Conservation (phyloP, 2,329 filamentous ascomycete species). For the Aaosphaeria arxii region DNA sequence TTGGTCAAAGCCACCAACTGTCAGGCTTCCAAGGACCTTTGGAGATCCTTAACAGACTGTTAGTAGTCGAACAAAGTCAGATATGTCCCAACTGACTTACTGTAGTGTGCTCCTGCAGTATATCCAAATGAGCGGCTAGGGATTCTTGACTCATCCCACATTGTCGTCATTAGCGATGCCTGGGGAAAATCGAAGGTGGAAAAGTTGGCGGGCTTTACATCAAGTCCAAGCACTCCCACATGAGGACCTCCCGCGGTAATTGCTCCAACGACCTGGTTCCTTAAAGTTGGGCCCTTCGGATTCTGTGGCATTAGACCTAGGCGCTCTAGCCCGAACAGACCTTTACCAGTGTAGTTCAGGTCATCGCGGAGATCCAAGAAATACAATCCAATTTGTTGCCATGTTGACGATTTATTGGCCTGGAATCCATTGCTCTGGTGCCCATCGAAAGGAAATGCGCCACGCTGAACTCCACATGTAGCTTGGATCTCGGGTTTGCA, state of each 20-base stretch:
- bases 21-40: slow-evolving; percentile 27
- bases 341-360: slow-evolving; percentile 6
- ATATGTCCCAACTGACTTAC: slow-evolving; percentile 18
- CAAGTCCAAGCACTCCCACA: slow-evolving; percentile 30
- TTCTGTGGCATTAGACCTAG: slow-evolving; percentile 3
- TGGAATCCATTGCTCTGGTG: slow-evolving; percentile 2
- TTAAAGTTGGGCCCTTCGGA: slow-evolving; percentile 2
- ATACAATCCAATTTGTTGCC: slow-evolving; percentile 7
- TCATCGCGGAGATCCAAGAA: background rate
- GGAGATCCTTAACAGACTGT: slow-evolving; percentile 8
- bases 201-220: slow-evolving; percentile 36
- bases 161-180: slow-evolving; percentile 25
- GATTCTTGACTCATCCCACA: slow-evolving; percentile 9
- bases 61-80: background rate
- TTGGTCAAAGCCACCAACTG: slow-evolving; percentile 43
- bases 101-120: slow-evolving; percentile 32
- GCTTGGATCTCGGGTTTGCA: background rate
- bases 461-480: slow-evolving; percentile 4
- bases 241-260: slow-evolving; percentile 31
- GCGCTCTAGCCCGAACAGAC: slow-evolving; percentile 5
- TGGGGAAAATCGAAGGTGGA: slow-evolving; percentile 31
- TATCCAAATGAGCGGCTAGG: slow-evolving; percentile 33
- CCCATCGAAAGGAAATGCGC: slow-evolving; percentile 3
- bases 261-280: slow-evolving; percentile 36
- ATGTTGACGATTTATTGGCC: slow-evolving; percentile 6